phyloP scores from a whole-genome alignment of 345 rosid genomes.

The Eucalyptus tenuipes region DNA sequence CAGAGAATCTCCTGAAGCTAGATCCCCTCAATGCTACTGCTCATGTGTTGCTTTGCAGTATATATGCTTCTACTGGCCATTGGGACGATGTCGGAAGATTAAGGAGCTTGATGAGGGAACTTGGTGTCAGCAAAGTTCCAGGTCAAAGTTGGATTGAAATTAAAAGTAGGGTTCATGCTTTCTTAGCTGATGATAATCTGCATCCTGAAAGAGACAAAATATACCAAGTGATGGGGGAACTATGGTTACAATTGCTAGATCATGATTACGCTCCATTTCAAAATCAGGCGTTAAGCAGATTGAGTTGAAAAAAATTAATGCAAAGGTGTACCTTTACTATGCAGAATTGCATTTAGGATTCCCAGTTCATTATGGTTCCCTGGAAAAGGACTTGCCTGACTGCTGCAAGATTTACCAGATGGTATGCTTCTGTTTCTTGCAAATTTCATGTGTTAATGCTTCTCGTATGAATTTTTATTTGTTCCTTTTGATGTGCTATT shows the following conservation, averaged over 20 bases:
- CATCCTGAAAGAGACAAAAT: constrained; percentile 54
- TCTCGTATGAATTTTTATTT: not conserved
- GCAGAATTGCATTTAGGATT: not conserved
- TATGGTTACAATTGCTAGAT: constrained; percentile 34
- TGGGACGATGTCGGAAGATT: constrained; percentile 55
- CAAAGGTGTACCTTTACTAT: not conserved
- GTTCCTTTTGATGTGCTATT: not conserved
- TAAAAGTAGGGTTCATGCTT: constrained; percentile 30
- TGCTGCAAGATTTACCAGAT: not conserved
- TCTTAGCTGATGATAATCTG: constrained; percentile 46
- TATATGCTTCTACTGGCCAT: constrained; percentile 40
- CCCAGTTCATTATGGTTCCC: not conserved
- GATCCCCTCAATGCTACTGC: constrained; percentile 58
- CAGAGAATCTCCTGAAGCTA: constrained; percentile 45
- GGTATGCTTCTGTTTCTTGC: not conserved
- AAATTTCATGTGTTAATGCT: not conserved
- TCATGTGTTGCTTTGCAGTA: constrained; percentile 50
- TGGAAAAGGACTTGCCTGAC: not conserved
- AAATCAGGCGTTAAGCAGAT: not conserved
- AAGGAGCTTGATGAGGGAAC: constrained; percentile 46
- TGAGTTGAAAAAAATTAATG: not conserved
- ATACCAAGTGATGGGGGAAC: constrained; percentile 19
- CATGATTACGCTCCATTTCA: constrained; percentile 12
- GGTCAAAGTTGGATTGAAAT: constrained; percentile 83
- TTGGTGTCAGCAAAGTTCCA: constrained; percentile 42